A percentile compares a stretch with the other conserved stretches of the same genome.
Conservation (phyloP, 2,329 filamentous ascomycete species). For the Metarhizium guizhouense region DNA sequence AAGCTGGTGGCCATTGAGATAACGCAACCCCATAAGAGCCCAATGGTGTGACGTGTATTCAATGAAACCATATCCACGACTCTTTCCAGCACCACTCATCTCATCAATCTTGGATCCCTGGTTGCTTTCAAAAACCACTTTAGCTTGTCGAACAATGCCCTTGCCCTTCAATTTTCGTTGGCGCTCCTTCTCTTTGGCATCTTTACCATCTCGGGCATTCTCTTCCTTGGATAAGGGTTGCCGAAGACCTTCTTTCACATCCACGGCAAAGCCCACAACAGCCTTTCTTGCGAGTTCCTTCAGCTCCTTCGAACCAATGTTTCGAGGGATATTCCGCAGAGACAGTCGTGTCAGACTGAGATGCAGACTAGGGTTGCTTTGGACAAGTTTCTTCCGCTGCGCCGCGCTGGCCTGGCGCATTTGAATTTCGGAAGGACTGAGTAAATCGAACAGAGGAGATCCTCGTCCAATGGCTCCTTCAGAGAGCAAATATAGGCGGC, state of each 20-base stretch:
- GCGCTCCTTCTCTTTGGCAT: slow-evolving; percentile 72
- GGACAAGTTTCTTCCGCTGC: slow-evolving; percentile 83
- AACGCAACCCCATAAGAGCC: slow-evolving; percentile 89
- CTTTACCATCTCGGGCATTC: slow-evolving; percentile 65
- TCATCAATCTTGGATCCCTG: slow-evolving; percentile 80
- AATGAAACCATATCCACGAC: slow-evolving; percentile 92
- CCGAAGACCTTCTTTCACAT: slow-evolving; percentile 72
- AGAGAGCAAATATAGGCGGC: slow-evolving; percentile 75
- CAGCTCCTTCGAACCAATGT: slow-evolving; percentile 74
- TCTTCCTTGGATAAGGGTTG: slow-evolving; percentile 85
- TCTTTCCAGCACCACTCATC: slow-evolving; percentile 67
- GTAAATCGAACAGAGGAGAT: slow-evolving; percentile 65
- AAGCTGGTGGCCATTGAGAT: slow-evolving; percentile 71
- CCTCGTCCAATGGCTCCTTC: slow-evolving; percentile 78
- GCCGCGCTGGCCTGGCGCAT: slow-evolving; percentile 81
- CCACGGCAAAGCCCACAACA: slow-evolving; percentile 87
- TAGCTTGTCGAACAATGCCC: slow-evolving; percentile 82
- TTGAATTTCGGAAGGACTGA: slow-evolving; percentile 71
- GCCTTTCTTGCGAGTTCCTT: slow-evolving; percentile 86
- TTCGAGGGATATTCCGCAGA: slow-evolving; percentile 80
- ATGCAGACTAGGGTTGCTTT: slow-evolving; percentile 83
- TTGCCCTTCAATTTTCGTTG: slow-evolving; percentile 74
- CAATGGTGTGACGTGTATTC: slow-evolving; percentile 92
- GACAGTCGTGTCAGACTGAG: slow-evolving; percentile 84
- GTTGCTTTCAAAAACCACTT: slow-evolving; percentile 84